A percentile compares a stretch with the other conserved stretches of the same genome.
These are phyloP conservation scores for Paspalum vaginatum DNA, from an alignment of 176 grass and related monocot species.

Conservation along the genomic window DNA sequence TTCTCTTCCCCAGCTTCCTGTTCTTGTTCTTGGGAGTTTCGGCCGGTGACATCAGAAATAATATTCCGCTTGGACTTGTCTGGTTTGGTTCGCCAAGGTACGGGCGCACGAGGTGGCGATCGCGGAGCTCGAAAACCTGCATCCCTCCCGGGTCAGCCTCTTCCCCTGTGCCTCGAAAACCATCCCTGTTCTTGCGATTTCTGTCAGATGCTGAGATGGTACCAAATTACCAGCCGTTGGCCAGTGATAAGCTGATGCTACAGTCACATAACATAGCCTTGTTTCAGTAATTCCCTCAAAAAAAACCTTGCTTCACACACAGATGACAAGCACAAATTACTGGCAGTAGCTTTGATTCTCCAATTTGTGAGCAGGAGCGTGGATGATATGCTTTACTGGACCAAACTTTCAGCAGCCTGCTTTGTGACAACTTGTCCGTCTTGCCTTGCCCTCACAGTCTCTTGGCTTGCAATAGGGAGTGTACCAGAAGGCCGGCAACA, in stretches of 20 bases:
- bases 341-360: neutral
- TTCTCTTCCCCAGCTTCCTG: neutral
- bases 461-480: constrained; percentile 21
- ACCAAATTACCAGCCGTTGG: neutral
- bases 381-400: neutral
- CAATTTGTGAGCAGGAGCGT: neutral
- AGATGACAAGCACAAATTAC: neutral
- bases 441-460: neutral
- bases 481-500: constrained; percentile 51
- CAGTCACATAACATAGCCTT: neutral
- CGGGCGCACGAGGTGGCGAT: constrained; percentile 63
- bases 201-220: neutral
- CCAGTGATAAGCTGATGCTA: neutral
- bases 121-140: constrained; percentile 52
- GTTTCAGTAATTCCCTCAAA: neutral
- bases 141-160: constrained; percentile 53
- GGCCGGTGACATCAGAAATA: neutral
- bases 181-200: neutral
- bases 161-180: neutral
- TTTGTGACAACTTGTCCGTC: neutral
- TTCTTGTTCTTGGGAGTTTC: constrained; percentile 14
- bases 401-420: neutral
- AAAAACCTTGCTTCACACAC: no score
- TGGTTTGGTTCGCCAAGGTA: constrained; percentile 37
- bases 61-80: neutral